Conservation (phyloP, 2,329 filamentous ascomycete genomes). For the Pseudogymnoascus sp. region DNA sequence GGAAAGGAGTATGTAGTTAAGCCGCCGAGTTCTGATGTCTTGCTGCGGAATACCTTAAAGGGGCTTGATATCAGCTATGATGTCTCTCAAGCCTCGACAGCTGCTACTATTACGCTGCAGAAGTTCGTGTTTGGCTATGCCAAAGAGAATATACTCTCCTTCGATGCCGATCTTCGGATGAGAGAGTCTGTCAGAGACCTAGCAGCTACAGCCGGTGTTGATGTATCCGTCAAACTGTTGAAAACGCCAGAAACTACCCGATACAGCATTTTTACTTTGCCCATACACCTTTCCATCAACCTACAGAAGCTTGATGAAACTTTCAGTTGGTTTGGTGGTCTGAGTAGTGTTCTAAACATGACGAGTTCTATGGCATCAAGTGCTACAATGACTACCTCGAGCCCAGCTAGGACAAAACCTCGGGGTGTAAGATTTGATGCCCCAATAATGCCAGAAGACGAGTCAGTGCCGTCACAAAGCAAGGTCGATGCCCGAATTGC, state of each 20-base stretch:
- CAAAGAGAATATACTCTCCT: conserved; percentile 54
- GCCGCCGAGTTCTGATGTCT: conserved; percentile 20
- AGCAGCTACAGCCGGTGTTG: conserved; percentile 47
- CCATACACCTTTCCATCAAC: conserved; percentile 68
- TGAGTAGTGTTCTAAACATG: conserved; percentile 85
- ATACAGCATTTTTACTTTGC: conserved; percentile 65
- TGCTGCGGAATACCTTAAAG: conserved; percentile 22
- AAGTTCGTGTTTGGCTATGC: conserved; percentile 56
- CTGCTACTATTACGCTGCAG: conserved; percentile 32
- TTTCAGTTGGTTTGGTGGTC: conserved; percentile 78
- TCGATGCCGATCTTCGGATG: conserved; percentile 49
- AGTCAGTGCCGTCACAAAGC: conserved; percentile 24
- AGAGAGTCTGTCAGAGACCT: conserved; percentile 51
- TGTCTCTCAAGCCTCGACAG: conserved; percentile 14
- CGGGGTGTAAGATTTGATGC: conserved; percentile 53
- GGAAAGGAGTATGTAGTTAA: conserved; percentile 3
- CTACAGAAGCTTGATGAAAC: conserved; percentile 77
- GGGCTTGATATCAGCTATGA: conserved; percentile 21
- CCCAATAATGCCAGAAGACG: conserved; percentile 25
- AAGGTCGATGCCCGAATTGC: conserved; percentile 73
- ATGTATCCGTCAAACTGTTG: conserved; percentile 46
- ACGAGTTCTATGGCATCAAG: conserved; percentile 75
- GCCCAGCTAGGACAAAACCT: conserved; percentile 34
- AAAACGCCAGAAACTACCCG: conserved; percentile 37
- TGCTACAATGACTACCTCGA: conserved; percentile 41